Evolutionary conservation across 768 basidiomycete genomes (phyloP), one percentile per base, ranked within the genome.

Genomic region (Leucocoprinus leucothites): DNA sequence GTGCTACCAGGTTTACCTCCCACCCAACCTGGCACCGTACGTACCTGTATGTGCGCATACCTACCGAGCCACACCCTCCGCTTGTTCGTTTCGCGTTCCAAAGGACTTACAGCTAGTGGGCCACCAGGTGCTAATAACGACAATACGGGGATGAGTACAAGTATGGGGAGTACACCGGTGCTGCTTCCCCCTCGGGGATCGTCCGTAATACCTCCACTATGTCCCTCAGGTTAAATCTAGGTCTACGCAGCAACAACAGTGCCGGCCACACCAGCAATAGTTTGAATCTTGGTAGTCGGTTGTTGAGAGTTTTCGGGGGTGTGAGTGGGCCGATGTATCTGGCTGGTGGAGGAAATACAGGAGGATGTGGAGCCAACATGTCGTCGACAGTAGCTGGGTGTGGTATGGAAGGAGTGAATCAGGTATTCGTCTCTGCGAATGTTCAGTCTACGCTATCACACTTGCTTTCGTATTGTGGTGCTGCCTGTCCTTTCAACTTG

Each of bases 151-250:
- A 53, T 74, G 26, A 72, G 71, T 63, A 67, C 71, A 64, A 72
- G 71, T 54, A 65, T 74, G 19, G 71, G 73, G 11, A 71, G 65
- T 56, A 61, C 65, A 9, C n/a, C n/a, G 66, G 62, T 19, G 53
- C 63, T 44, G 51, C 59, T 36, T 61, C 62, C 34, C 62, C 65
- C 54, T 25, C 67, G 52, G 65, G 69, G 2, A 58, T 75, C 79
- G 38, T 88, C 88, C 0, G 86, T 48, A 91, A 92, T 64, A 88
- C 90, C 2, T 88, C 86, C 34, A 89, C 87, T 1, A 90, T 89
- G 8, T 93, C 92, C 74, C 73, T 93, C 9, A 80, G 86, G 9
- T 69, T 88, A 77, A 71, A 52, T 71, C 82, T 9, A 84, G 82
- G 60, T 71, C 70, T 13, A 71, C 72, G 55, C 69, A 73, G 57